A percentile compares a stretch with the other conserved stretches of the same genome.
phyloP scores from a whole-genome alignment of 139 green algal species.

The Chlamydomonas incerta region DNA sequence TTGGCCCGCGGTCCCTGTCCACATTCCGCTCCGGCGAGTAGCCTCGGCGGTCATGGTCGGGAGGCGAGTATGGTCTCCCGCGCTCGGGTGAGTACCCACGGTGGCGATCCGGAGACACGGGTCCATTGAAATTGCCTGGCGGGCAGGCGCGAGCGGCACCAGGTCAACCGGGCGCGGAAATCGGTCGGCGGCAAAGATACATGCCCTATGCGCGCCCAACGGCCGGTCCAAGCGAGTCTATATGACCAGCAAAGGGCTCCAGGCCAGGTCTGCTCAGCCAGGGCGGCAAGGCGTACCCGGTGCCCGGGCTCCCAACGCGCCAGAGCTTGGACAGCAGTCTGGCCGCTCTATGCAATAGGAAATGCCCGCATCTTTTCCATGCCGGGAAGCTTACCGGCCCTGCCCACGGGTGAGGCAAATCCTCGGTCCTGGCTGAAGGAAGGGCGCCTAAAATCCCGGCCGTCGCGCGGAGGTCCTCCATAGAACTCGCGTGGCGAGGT shows the following conservation, averaged over 20 bases:
- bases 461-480: constrained; percentile 3
- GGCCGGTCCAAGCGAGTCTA: too few species aligned
- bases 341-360: too few species aligned
- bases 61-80: constrained; percentile 19
- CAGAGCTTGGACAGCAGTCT: too few species aligned
- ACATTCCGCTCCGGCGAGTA: constrained; percentile 17
- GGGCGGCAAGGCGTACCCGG: too few species aligned
- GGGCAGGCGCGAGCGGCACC: too few species aligned
- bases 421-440: constrained; percentile 2
- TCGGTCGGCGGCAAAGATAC: too few species aligned
- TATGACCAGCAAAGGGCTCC: too few species aligned
- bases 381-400: background rate
- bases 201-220: too few species aligned
- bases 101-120: constrained; percentile 8
- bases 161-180: too few species aligned
- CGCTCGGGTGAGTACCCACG: constrained; percentile 32
- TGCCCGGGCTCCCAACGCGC: too few species aligned
- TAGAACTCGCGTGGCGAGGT: constrained; percentile 25
- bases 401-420: constrained; percentile 6
- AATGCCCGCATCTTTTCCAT: too few species aligned
- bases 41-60: constrained; percentile 18
- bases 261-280: too few species aligned
- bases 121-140: constrained; percentile 23
- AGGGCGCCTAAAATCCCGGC: constrained; percentile 16
- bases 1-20: constrained; percentile 22